These are phyloP conservation scores for Fusarium concolor DNA, from an alignment of 2,329 filamentous ascomycete species.

Conservation along the genomic window DNA sequence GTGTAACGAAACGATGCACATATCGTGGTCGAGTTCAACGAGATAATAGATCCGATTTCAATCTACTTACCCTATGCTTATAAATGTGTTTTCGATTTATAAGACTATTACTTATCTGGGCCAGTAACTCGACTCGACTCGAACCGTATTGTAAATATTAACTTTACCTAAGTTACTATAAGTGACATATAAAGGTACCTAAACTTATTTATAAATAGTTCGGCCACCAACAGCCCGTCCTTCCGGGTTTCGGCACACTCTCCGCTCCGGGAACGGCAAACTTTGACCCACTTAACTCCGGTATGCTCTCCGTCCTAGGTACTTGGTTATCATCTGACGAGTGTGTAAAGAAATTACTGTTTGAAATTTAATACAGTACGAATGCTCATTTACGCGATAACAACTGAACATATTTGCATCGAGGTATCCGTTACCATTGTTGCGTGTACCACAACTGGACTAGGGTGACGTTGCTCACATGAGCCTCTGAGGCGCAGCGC, in stretches of 20 bases:
- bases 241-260: neutral
- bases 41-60: neutral
- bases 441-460: neutral
- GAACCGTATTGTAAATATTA: neutral
- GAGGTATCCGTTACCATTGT: neutral
- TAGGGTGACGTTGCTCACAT: conserved; percentile 31
- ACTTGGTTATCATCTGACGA: neutral
- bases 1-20: too few species aligned
- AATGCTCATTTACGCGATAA: neutral
- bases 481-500: conserved; percentile 32
- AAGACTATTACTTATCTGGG: neutral
- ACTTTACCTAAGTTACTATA: too few species aligned
- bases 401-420: neutral
- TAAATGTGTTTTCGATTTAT: neutral
- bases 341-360: neutral
- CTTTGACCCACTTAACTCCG: conserved; percentile 1
- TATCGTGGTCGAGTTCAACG: too few species aligned
- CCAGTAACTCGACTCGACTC: neutral
- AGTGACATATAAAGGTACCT: neutral
- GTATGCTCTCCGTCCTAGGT: neutral
- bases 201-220: too few species aligned
- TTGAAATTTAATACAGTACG: neutral
- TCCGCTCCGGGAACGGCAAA: neutral
- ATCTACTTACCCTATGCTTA: neutral
- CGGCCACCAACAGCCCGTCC: too few species aligned